Conservation (phyloP, 1,139 yeast genomes). For the Zygosaccharomyces sapae region DNA sequence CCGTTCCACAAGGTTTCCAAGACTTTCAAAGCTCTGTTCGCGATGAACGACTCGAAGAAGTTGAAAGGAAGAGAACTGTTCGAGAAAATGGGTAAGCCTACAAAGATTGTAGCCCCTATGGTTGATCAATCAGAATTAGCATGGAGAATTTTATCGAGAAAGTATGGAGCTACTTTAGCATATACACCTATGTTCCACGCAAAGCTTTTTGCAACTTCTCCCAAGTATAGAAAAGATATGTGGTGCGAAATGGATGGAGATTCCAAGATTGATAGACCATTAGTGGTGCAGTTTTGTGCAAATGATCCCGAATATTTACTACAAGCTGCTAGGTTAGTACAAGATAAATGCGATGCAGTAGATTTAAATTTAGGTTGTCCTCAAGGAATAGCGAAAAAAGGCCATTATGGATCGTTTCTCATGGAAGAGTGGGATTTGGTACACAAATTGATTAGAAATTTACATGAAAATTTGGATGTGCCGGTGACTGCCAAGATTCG, state of each 20-base stretch:
- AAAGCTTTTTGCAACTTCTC: slow-evolving; percentile 76
- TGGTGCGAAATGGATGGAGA: slow-evolving; percentile 74
- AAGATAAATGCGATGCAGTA: slow-evolving; percentile 87
- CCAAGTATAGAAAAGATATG: slow-evolving; percentile 73
- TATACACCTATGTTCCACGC: slow-evolving; percentile 98
- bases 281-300: slow-evolving; percentile 92
- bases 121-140: slow-evolving; percentile 96
- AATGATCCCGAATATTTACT: slow-evolving; percentile 83
- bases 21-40: slow-evolving; percentile 5
- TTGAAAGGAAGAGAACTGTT: slow-evolving; percentile 66
- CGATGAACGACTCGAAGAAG: slow-evolving; percentile 16
- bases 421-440: slow-evolving; percentile 97
- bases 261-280: slow-evolving; percentile 62
- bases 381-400: slow-evolving; percentile 93
- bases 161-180: slow-evolving; percentile 88
- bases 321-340: slow-evolving; percentile 73
- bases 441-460: slow-evolving; percentile 59
- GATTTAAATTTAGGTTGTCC: slow-evolving; percentile 97
- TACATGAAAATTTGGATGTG: slow-evolving; percentile 68
- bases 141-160: slow-evolving; percentile 84
- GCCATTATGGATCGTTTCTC: slow-evolving; percentile 89
- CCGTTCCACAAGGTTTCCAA: slow-evolving; percentile 5
- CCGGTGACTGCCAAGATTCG: slow-evolving; percentile 97
- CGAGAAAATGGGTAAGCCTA: slow-evolving; percentile 70
- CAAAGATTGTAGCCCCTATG: slow-evolving; percentile 94